Conservation (phyloP, 108 stramenopile species). For the Skeletonema grethae region DNA sequence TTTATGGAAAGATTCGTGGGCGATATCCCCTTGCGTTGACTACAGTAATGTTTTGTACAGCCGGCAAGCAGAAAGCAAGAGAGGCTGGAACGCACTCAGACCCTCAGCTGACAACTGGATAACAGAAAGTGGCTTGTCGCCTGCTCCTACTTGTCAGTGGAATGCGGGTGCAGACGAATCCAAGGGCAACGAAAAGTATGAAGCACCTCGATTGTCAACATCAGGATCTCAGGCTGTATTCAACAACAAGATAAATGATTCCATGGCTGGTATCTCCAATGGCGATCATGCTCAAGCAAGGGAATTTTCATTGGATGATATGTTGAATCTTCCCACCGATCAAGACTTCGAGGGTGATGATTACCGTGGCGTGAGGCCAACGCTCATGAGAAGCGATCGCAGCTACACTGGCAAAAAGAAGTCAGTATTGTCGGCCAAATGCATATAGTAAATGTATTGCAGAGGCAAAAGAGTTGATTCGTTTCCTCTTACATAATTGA, state of each 20-base stretch:
- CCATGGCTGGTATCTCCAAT: neutral
- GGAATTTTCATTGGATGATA: neutral
- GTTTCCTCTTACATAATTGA: too few relatives aligned
- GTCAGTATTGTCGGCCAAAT: neutral
- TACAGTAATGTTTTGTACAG: constrained; percentile 13
- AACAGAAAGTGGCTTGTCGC: neutral
- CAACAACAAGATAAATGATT: neutral
- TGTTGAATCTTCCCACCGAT: constrained; percentile 1
- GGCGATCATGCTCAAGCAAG: neutral
- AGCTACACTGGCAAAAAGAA: neutral
- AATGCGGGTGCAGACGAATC: constrained; percentile 1
- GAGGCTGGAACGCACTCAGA: neutral
- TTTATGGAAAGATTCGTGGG: constrained; percentile 3
- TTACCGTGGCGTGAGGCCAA: neutral
- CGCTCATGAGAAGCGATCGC: neutral
- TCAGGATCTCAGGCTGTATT: too few relatives aligned
- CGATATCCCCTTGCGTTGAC: constrained; percentile 16
- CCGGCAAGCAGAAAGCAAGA: neutral
- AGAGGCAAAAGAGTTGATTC: too few relatives aligned
- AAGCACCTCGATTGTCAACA: neutral
- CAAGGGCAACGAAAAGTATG: neutral
- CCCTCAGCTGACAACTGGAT: constrained; percentile 1
- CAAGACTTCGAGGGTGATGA: neutral
- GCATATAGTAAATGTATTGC: too few relatives aligned
- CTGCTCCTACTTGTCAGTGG: constrained; percentile 17